Percentiles rank a stretch among this genome's conserved stretches.
phyloP scores from a whole-genome alignment of 495 filamentous ascomycete species.

The Daldinia bambusicola region DNA sequence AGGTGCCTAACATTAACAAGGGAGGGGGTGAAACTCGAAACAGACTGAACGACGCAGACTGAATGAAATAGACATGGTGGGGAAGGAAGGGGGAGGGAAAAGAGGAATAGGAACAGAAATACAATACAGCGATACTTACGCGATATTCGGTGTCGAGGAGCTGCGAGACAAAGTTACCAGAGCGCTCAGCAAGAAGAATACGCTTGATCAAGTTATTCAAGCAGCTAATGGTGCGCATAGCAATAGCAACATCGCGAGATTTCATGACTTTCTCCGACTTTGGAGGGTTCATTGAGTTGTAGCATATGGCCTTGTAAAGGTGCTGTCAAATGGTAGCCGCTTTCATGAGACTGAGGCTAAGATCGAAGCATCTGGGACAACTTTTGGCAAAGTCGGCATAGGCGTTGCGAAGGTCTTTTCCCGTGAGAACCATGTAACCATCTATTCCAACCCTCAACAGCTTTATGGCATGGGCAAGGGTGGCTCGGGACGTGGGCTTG shows the following conservation, averaged over 20 bases:
- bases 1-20: neutral
- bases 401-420: neutral
- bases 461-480: neutral
- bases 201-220: neutral
- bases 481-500: neutral
- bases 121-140: neutral
- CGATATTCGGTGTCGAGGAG: neutral
- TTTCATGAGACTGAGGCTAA: neutral
- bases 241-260: too few relatives aligned
- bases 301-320: neutral
- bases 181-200: neutral
- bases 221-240: too few relatives aligned
- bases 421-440: neutral
- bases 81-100: too few relatives aligned
- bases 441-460: neutral
- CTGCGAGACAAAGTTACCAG: neutral
- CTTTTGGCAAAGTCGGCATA: neutral
- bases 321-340: neutral
- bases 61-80: neutral
- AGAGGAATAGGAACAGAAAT: too few relatives aligned
- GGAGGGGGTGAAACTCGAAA: neutral
- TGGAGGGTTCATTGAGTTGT: neutral
- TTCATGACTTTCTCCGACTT: too few relatives aligned
- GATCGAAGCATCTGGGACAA: neutral
- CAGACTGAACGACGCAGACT: too few relatives aligned